Evolutionary conservation across 495 filamentous ascomycete genomes (phyloP).

Genomic region (Achaetomiella virescens): DNA sequence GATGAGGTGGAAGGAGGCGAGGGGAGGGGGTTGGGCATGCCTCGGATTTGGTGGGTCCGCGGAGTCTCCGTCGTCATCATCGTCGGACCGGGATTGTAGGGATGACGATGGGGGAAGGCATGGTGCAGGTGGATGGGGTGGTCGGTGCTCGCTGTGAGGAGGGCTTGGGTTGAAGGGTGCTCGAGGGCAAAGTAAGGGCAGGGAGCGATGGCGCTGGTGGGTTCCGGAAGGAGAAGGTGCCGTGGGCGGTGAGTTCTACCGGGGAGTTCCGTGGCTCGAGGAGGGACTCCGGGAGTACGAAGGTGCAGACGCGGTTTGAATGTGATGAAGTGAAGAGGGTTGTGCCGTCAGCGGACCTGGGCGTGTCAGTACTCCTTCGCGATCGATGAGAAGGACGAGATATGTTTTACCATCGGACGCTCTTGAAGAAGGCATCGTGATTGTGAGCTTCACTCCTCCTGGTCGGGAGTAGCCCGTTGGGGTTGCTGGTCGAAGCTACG

Average conservation of each 20-base stretch:
- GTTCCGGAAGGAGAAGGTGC: slow-evolving; percentile 56
- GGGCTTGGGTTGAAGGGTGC: slow-evolving; percentile 57
- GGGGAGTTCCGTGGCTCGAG: slow-evolving; percentile 48
- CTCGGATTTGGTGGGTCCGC: slow-evolving; percentile 11
- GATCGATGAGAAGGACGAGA: not conserved
- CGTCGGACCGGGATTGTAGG: not conserved
- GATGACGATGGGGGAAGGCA: slow-evolving; percentile 19
- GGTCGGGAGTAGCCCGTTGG: slow-evolving; percentile 13
- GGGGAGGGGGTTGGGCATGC: slow-evolving; percentile 38
- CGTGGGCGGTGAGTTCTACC: slow-evolving; percentile 53
- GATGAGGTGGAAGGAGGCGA: slow-evolving; percentile 64
- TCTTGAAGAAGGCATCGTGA: slow-evolving; percentile 29
- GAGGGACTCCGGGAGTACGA: slow-evolving; percentile 66
- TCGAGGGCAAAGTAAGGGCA: slow-evolving; percentile 68
- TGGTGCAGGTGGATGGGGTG: slow-evolving; percentile 69
- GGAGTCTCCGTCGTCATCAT: slow-evolving; percentile 7
- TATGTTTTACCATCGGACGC: slow-evolving; percentile 27
- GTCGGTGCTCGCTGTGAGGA: slow-evolving; percentile 61
- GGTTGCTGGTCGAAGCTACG: slow-evolving; percentile 12
- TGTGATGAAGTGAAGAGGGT: slow-evolving; percentile 68
- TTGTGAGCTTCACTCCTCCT: not conserved
- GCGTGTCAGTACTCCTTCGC: not conserved
- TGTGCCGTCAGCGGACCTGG: slow-evolving; percentile 72
- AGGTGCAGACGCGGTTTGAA: slow-evolving; percentile 62
- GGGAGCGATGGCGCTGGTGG: slow-evolving; percentile 62